Percentiles rank a stretch among this genome's conserved stretches.
phyloP scores from a whole-genome alignment of 805 yeast genomes.

The Yamadazyma sp. region DNA sequence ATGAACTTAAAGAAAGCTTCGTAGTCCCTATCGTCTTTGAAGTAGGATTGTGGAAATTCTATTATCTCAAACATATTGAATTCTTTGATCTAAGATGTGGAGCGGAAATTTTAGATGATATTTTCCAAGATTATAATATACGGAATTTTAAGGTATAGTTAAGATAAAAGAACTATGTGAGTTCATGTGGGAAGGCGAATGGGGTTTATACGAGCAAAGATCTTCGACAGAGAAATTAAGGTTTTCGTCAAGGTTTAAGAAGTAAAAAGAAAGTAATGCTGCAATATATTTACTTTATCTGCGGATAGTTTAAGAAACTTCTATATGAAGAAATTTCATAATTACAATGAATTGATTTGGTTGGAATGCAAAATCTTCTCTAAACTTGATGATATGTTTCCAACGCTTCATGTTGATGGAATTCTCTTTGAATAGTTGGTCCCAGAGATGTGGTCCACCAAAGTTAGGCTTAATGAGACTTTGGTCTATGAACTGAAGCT shows the following conservation, averaged over 20 bases:
- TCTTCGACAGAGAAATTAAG: no score
- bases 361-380: constrained; percentile 34
- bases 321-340: constrained; percentile 28
- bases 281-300: no score
- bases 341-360: constrained; percentile 39
- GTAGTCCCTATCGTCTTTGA: constrained; percentile 2
- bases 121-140: no score
- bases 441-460: constrained; percentile 43
- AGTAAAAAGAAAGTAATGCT: no score
- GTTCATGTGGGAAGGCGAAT: no score
- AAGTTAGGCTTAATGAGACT: constrained; percentile 12
- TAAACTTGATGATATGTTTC: constrained; percentile 39
- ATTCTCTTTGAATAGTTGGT: constrained; percentile 29
- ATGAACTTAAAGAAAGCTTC: constrained; percentile 21
- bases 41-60: constrained; percentile 3
- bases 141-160: no score
- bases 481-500: constrained; percentile 3
- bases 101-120: no score
- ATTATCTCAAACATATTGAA: constrained; percentile 4
- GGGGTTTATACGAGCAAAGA: no score
- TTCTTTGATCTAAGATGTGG: no score
- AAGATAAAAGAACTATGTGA: no score
- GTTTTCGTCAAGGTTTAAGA: no score
- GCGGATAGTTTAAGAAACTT: background rate
- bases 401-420: constrained; percentile 38